Conservation (phyloP, 2,329 filamentous ascomycete genomes). For the Paracoccidioides lutzii region DNA sequence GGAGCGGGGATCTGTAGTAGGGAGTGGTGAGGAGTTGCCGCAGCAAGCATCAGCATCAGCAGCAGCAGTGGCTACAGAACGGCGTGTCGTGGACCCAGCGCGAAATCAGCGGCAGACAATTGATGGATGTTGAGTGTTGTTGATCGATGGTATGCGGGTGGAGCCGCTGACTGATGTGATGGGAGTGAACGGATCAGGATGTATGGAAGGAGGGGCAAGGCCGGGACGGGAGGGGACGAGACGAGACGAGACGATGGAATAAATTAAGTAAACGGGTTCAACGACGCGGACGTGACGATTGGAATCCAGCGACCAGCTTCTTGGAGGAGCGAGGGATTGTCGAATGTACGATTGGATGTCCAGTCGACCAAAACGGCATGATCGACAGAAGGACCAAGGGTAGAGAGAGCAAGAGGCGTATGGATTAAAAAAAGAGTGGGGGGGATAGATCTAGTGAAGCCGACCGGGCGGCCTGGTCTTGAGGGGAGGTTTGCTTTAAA, state of each 20-base stretch:
- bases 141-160: too few relatives aligned
- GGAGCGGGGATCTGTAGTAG: too few relatives aligned
- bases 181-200: background rate
- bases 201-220: background rate
- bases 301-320: slow-evolving; percentile 2
- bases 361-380: slow-evolving; percentile 10
- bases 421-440: background rate
- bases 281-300: background rate
- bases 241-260: background rate
- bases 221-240: background rate
- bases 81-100: background rate
- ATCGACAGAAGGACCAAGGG: slow-evolving; percentile 7
- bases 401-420: slow-evolving; percentile 1
- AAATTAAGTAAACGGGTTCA: background rate
- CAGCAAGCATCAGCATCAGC: too few relatives aligned
- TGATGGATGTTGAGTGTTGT: background rate
- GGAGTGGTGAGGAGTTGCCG: too few relatives aligned
- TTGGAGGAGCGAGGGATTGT: slow-evolving; percentile 1
- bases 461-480: slow-evolving; percentile 9
- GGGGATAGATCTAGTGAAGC: slow-evolving; percentile 5
- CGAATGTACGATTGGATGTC: background rate
- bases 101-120: background rate
- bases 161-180: background rate
- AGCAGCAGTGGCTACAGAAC: too few relatives aligned
- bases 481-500: background rate